phyloP scores from a whole-genome alignment of 2,329 filamentous ascomycete genomes.

The Microsporum canis region DNA sequence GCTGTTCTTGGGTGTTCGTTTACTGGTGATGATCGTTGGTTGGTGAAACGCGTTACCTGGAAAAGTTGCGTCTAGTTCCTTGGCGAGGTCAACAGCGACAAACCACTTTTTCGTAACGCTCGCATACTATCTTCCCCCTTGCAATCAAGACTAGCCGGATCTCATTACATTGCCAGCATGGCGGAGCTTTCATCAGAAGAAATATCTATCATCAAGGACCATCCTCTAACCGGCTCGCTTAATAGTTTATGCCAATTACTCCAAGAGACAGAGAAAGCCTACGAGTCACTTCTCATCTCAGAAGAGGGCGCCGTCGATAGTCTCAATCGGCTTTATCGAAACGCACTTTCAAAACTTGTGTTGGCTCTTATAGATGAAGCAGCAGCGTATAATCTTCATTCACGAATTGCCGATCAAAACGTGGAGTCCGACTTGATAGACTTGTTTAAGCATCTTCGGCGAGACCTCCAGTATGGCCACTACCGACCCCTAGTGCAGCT shows the following conservation, averaged over 20 bases:
- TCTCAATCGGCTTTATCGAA: constrained; percentile 4
- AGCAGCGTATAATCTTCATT: constrained; percentile 11
- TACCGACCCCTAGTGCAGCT: constrained; percentile 10
- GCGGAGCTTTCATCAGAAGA: too few species aligned
- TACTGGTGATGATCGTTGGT: too few species aligned
- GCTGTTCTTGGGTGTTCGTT: too few species aligned
- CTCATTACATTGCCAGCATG: too few species aligned
- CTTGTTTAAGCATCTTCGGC: constrained; percentile 1
- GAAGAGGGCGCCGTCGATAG: constrained; percentile 4
- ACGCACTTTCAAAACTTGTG: constrained; percentile 7
- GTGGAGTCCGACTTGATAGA: constrained; percentile 7
- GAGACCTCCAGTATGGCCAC: constrained; percentile 7
- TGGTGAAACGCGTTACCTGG: too few species aligned
- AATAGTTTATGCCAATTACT: not conserved
- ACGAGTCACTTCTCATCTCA: constrained; percentile 1
- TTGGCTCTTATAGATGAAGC: not conserved
- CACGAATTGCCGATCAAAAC: constrained; percentile 1
- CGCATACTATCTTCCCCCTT: too few species aligned
- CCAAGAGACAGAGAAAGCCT: constrained; percentile 6
- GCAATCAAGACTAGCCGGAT: too few species aligned
- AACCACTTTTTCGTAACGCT: too few species aligned
- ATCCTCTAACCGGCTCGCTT: too few species aligned
- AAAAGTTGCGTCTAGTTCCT: too few species aligned
- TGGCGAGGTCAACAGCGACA: too few species aligned
- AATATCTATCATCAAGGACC: too few species aligned